Percentiles rank a stretch among this genome's conserved stretches.
Conservation (phyloP, 805 yeast species). For the Brettanomyces custersianus region DNA sequence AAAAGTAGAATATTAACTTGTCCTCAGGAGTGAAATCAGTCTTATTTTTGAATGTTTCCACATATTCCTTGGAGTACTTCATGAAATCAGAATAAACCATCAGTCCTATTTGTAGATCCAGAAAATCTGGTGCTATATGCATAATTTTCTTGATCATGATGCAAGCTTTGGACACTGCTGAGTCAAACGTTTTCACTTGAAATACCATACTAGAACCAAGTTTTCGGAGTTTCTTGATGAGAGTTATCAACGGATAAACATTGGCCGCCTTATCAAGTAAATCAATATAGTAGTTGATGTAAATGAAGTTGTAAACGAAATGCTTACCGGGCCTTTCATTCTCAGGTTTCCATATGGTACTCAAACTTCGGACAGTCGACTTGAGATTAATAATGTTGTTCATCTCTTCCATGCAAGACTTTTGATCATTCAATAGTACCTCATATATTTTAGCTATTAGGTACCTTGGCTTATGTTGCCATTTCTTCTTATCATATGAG, state of each 20-base stretch:
- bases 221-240: conserved; percentile 69
- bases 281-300: conserved; percentile 54
- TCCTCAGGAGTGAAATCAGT: conserved; percentile 30
- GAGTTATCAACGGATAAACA: conserved; percentile 44
- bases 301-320: conserved; percentile 66
- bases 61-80: conserved; percentile 26
- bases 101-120: conserved; percentile 43
- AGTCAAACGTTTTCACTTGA: conserved; percentile 59
- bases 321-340: conserved; percentile 89
- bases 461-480: conserved; percentile 86
- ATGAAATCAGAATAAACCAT: conserved; percentile 37
- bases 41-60: conserved; percentile 18
- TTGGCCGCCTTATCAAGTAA: conserved; percentile 47
- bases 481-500: conserved; percentile 64
- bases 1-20: conserved; percentile 31
- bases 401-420: conserved; percentile 58
- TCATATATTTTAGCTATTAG: conserved; percentile 55
- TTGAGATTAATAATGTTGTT: conserved; percentile 53
- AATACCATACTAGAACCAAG: conserved; percentile 69
- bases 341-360: conserved; percentile 91
- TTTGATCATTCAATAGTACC: conserved; percentile 43
- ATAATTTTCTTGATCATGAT: conserved; percentile 38
- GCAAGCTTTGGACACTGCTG: conserved; percentile 43
- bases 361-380: conserved; percentile 58
- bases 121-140: conserved; percentile 33